Evolutionary conservation across 768 basidiomycete species (phyloP), one percentile per base, ranked within the genome.

Genomic region (Tulasnella sp.): DNA sequence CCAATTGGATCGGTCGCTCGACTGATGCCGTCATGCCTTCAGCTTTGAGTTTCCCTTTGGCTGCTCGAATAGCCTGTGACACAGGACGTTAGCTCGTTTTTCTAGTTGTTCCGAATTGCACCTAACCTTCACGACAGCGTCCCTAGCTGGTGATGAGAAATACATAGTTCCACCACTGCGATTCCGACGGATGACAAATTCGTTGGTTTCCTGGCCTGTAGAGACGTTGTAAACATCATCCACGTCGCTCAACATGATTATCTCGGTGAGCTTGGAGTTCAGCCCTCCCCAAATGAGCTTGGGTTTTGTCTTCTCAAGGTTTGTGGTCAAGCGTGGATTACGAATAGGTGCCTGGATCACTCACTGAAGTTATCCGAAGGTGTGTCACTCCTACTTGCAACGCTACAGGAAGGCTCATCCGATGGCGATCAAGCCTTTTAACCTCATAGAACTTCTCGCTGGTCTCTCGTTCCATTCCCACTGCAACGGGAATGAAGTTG

Each of bases 201-300:
- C 87, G 56, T 83, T 67, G 59, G 59, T 62, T 53, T 91, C 87
- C 15, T 82, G 78, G 5, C 86, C 85, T 15, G 83, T 85, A 1
- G 83, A 80, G 21, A 91, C 81, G 46, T 85, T 86, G 70, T 90
- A 87, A 1, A 89, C 80, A 64, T 96, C 92, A 70, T 88, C 89
- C 63, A 96, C 79, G 60, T 93, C 91, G 2, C 78, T 71, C 24
- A 92, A 71, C 4, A 81, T 78, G 55, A 93, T 82, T 55, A 94
- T 81, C 65, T 96, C 92, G 0, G 84, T 86, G 2, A 86, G 81
- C 71, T 82, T 81, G 71, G 87, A 86, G 9, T 81, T 77, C 51
- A 90, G 70, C 0, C 74, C 72, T 1, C 84, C 79, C 3, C 83
- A 85, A 45, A 92, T 79, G 7, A 80, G 74, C 64, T 80, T 77